A percentile compares a stretch with the other conserved stretches of the same genome.
phyloP scores from a whole-genome alignment of 192 early-diverging fungal species.

The Obelidium mucronatum region DNA sequence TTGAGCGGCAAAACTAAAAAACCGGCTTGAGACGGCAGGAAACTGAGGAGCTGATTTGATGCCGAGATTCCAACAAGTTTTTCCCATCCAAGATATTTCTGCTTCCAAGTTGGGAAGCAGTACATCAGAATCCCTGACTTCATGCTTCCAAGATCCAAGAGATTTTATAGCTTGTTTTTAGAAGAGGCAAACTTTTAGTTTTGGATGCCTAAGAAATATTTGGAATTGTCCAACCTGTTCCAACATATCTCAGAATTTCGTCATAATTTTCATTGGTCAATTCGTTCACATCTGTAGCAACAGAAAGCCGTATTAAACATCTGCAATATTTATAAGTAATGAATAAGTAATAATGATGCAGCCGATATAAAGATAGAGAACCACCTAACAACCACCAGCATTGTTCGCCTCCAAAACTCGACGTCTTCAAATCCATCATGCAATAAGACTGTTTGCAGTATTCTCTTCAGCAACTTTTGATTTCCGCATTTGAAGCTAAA shows the following conservation, averaged over 20 bases:
- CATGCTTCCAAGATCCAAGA: constrained; percentile 2
- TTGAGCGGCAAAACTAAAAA: constrained; percentile 13
- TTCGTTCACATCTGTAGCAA: constrained; percentile 14
- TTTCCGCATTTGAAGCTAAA: constrained; percentile 29
- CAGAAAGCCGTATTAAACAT: constrained; percentile 20
- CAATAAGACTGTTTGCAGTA: constrained; percentile 2
- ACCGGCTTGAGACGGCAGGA: background rate
- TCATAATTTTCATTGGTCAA: background rate
- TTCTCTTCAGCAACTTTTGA: constrained; percentile 9
- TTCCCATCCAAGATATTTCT: constrained; percentile 6
- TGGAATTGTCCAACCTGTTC: constrained; percentile 3
- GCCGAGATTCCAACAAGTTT: constrained; percentile 33
- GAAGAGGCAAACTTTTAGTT: background rate
- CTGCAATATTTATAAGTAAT: background rate
- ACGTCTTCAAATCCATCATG: constrained; percentile 13
- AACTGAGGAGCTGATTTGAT: background rate
- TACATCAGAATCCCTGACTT: no score
- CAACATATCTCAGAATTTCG: constrained; percentile 13
- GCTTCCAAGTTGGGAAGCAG: constrained; percentile 4
- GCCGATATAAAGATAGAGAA: no score
- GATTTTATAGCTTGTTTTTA: background rate
- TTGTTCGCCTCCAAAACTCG: constrained; percentile 15
- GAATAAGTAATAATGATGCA: background rate
- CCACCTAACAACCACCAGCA: constrained; percentile 13
- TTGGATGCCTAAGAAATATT: background rate